Evolutionary conservation across 1,139 yeast species (phyloP).

Genomic region (Torulaspora pretoriensis): DNA sequence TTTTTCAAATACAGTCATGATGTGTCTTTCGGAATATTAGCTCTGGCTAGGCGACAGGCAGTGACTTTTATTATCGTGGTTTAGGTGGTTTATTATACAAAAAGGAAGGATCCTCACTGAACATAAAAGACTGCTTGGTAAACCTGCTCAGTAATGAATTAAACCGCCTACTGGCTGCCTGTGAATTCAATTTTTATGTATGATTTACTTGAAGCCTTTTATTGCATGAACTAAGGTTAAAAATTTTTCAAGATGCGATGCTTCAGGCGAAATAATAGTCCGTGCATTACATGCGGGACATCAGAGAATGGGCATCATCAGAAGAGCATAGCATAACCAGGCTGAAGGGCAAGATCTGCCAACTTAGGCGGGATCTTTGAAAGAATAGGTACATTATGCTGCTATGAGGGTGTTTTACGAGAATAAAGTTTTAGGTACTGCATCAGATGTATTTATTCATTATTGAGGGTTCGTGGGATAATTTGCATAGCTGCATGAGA

Average conservation of each 20-base stretch:
- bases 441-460: no score
- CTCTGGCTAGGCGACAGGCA: background rate
- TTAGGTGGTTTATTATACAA: slow-evolving; percentile 22
- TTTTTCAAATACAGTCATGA: slow-evolving; percentile 29
- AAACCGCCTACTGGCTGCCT: background rate
- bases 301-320: no score
- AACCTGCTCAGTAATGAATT: background rate
- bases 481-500: no score
- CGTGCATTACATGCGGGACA: no score
- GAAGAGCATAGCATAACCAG: background rate
- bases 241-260: slow-evolving; percentile 4
- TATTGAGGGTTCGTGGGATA: no score
- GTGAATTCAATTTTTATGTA: background rate
- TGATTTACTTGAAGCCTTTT: background rate
- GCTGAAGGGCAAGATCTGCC: background rate
- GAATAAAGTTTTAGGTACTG: no score
- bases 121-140: slow-evolving; percentile 16
- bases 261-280: background rate
- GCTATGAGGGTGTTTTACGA: no score
- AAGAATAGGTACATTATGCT: no score
- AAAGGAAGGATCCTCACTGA: slow-evolving; percentile 20
- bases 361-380: no score
- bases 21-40: background rate
- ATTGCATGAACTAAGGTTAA: background rate
- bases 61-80: slow-evolving; percentile 20